Base-by-base conservation (phyloP, 305 asterid species). In the Andrographis paniculata region DNA sequence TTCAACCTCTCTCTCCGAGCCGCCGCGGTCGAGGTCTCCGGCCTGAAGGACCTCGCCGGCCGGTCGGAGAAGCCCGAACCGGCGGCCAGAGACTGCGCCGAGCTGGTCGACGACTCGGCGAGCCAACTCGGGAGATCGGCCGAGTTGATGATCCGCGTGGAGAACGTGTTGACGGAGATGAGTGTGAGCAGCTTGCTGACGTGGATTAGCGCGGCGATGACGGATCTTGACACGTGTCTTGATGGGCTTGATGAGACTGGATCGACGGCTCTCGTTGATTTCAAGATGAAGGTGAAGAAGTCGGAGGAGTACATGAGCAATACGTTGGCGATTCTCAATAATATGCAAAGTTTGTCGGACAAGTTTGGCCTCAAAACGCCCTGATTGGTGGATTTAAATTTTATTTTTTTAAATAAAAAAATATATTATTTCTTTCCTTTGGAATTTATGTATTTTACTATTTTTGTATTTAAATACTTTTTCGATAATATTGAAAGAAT, bases 171-270 rank as follows among this genome's bases (percentile, higher is more conserved):
- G 57, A 73, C 87, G 39, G 79, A 70, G 59, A 65, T 61, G 83
- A 78, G 55, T 82, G 61, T 80, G 52, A 71, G 80, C 50, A 67
- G 78, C 39, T 17, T 87, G 72, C 62, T 70, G 71, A 77, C 96
- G 60, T 87, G 96, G 96, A 62, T 82, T 31, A 82, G 93, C 17
- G 93, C 89, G 4, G 93, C 94, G 51, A 73, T 87, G 89, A 80
- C 83, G 0, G 80, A 82, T 83, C 83, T 58, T 56, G 93, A 82
- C 11, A 87, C 96, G 62, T 87, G 96, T 27, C 41, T 80, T 8
- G 77, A 82, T 42, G 94, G 93, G 30, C 20, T 79, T 39, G 82
- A 61, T 58, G 94, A 87, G 77, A 70, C 62, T 78, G 77, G 66
- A 42, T 73, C 83, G 43, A 71, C 80, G 82, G 85, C 68, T 36